Conservation (phyloP, 1,139 yeast genomes). For the Debaryomyces nepalensis region DNA sequence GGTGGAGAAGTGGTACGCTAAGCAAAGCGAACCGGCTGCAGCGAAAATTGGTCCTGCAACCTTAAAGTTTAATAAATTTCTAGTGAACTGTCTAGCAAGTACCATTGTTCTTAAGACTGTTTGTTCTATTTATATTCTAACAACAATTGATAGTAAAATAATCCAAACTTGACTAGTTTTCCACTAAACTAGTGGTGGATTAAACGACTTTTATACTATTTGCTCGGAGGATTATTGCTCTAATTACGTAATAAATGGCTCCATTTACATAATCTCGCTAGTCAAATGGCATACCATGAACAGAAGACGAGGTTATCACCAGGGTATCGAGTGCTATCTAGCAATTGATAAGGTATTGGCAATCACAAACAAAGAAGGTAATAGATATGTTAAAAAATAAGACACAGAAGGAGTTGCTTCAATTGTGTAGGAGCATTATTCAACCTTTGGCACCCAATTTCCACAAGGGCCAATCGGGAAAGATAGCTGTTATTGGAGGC, state of each 20-base stretch:
- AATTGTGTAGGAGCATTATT: constrained; percentile 56
- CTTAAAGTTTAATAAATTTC: constrained; percentile 30
- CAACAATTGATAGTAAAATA: not conserved
- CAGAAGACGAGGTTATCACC: constrained; percentile 2
- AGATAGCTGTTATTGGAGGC: constrained; percentile 89
- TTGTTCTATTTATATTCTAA: not conserved
- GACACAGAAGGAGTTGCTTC: constrained; percentile 52
- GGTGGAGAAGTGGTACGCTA: constrained; percentile 49
- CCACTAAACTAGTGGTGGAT: too few relatives aligned
- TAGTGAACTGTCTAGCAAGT: constrained; percentile 23
- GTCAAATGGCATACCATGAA: not conserved
- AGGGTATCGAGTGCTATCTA: too few relatives aligned
- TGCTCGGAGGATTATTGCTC: constrained; percentile 4
- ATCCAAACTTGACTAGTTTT: too few relatives aligned
- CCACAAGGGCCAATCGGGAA: constrained; percentile 94
- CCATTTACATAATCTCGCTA: constrained; percentile 5
- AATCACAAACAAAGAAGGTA: too few relatives aligned
- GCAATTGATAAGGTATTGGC: too few relatives aligned
- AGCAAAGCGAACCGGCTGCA: constrained; percentile 57
- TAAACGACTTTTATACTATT: constrained; percentile 1
- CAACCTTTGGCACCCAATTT: constrained; percentile 78
- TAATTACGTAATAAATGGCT: constrained; percentile 5
- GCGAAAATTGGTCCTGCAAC: constrained; percentile 45
- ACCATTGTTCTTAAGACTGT: constrained; percentile 16
- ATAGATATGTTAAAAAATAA: constrained; percentile 32